Evolutionary conservation across 768 basidiomycete species (phyloP).

Genomic region (Termitomyces sp.): DNA sequence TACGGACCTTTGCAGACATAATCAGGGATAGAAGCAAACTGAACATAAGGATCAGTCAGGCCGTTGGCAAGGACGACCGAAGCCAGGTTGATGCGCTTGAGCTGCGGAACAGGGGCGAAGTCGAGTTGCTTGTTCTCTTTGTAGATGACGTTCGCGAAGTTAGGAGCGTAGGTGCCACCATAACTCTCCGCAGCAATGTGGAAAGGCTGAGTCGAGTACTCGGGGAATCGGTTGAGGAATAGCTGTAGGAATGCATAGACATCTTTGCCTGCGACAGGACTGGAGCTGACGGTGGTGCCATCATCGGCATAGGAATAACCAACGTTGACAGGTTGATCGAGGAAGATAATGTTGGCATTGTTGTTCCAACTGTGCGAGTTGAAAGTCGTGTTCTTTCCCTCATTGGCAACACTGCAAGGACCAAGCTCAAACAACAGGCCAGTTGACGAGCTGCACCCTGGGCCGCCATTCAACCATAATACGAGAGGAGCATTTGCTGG

Average conservation of each 20-base stretch:
- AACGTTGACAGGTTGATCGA: conserved; percentile 81
- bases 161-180: conserved; percentile 74
- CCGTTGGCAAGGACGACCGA: conserved; percentile 88
- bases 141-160: conserved; percentile 80
- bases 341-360: conserved; percentile 71
- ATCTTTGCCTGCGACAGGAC: conserved; percentile 84
- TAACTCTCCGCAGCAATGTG: conserved; percentile 82
- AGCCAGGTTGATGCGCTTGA: conserved; percentile 73
- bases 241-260: conserved; percentile 83
- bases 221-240: conserved; percentile 69
- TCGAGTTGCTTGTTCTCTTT: conserved; percentile 63
- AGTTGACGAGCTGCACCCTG: conserved; percentile 67
- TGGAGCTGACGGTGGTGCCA: conserved; percentile 68
- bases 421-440: conserved; percentile 92
- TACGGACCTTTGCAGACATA: conserved; percentile 81
- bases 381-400: conserved; percentile 60
- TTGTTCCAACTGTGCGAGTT: conserved; percentile 88
- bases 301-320: conserved; percentile 85
- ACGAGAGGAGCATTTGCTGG: conserved; percentile 79
- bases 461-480: conserved; percentile 87
- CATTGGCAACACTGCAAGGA: conserved; percentile 69
- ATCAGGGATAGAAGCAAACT: conserved; percentile 78
- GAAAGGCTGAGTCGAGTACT: conserved; percentile 68
- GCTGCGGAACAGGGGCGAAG: conserved; percentile 33
- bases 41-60: conserved; percentile 75